Percentiles rank a stretch among this genome's conserved stretches.
phyloP scores from a whole-genome alignment of 164 flowering plant genomes.

The Berberis vulgaris region DNA sequence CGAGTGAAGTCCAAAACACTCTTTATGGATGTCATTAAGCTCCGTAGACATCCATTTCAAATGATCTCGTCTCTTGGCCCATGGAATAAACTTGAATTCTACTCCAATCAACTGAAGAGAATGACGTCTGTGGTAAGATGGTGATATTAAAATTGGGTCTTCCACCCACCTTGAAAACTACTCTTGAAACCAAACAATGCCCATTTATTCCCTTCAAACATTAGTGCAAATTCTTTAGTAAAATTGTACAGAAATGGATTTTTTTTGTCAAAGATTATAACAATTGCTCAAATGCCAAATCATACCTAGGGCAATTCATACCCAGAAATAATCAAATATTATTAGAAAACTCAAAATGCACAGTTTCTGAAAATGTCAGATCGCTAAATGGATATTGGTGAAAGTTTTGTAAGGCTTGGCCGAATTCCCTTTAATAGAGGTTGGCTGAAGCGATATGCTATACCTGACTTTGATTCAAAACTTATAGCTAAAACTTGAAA shows the following conservation, averaged over 20 bases:
- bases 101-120: conserved; percentile 85
- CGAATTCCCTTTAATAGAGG: too few relatives aligned
- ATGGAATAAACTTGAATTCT: conserved; percentile 36
- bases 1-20: conserved; percentile 64
- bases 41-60: conserved; percentile 45
- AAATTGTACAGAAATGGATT: conserved; percentile 68
- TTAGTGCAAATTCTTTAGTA: conserved; percentile 74
- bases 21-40: conserved; percentile 28
- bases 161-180: conserved; percentile 38
- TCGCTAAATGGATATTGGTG: too few relatives aligned
- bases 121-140: conserved; percentile 60
- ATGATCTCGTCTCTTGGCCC: conserved; percentile 31
- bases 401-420: too few relatives aligned
- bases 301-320: too few relatives aligned
- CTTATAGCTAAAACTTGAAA: too few relatives aligned
- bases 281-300: conserved; percentile 47
- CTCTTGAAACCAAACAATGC: conserved; percentile 88
- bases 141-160: conserved; percentile 48
- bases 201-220: conserved; percentile 89
- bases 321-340: too few relatives aligned
- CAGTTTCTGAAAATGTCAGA: too few relatives aligned
- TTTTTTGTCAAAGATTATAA: conserved; percentile 68
- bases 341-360: too few relatives aligned
- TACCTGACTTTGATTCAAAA: too few relatives aligned
- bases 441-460: too few relatives aligned